Percentiles rank a stretch among this genome's conserved stretches.
Evolutionary conservation across 164 flowering plant species (phyloP).

Genomic region (Vitis riparia): DNA sequence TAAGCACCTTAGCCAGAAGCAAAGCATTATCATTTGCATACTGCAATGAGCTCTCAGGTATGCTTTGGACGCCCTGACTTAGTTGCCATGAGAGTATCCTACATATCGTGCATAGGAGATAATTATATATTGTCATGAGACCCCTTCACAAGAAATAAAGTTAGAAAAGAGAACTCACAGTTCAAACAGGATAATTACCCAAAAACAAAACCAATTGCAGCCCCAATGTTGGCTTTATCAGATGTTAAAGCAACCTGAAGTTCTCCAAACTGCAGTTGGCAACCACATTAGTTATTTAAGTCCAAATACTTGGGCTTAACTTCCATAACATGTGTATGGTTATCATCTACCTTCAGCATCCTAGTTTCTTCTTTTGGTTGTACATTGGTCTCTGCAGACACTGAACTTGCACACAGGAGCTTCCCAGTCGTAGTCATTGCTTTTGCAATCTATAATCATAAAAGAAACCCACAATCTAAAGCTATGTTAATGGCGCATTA

Average conservation of each 20-base stretch:
- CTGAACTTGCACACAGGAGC: conserved; percentile 50
- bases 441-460: conserved; percentile 66
- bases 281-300: background rate
- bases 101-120: conserved; percentile 12
- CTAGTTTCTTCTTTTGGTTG: conserved; percentile 52
- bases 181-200: conserved; percentile 46
- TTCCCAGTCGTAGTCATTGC: conserved; percentile 69
- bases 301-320: background rate
- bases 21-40: conserved; percentile 92
- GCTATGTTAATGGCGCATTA: no score
- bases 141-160: background rate
- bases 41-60: conserved; percentile 79
- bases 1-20: conserved; percentile 71
- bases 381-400: conserved; percentile 31
- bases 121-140: background rate
- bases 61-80: conserved; percentile 40
- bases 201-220: conserved; percentile 67
- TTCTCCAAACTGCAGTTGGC: conserved; percentile 76
- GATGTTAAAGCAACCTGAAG: conserved; percentile 83
- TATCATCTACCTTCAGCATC: conserved; percentile 59
- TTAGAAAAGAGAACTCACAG: conserved; percentile 7
- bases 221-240: conserved; percentile 76
- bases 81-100: conserved; percentile 83
- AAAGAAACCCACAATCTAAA: conserved; percentile 11
- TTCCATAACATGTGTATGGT: background rate